A percentile compares a stretch with the other conserved stretches of the same genome.
Conservation (phyloP, 2,329 filamentous ascomycete genomes). For the Fusarium mundagurra region DNA sequence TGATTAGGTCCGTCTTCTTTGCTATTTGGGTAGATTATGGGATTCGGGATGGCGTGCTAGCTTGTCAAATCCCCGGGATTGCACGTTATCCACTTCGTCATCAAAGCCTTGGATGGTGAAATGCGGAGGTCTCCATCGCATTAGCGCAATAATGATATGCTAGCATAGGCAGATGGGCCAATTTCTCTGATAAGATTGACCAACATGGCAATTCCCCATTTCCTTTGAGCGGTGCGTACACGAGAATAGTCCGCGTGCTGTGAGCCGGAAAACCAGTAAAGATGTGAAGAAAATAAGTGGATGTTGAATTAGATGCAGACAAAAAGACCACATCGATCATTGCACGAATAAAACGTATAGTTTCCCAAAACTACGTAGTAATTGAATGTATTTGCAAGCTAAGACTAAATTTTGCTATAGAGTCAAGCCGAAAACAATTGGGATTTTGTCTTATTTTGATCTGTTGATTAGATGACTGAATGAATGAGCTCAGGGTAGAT, state of each 20-base stretch:
- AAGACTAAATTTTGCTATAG: rapidly evolving
- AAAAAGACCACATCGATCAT: no score
- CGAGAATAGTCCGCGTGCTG: no score
- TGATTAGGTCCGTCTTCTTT: neutral
- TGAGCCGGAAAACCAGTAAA: no score
- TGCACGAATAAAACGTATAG: rapidly evolving
- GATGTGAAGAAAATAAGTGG: no score
- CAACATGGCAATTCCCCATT: rapidly evolving
- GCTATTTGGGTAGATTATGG: neutral
- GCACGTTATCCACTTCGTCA: conserved; percentile 2
- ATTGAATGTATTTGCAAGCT: neutral
- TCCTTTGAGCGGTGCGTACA: no score
- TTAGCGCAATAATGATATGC: no score
- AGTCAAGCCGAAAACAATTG: neutral
- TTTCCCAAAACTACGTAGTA: rapidly evolving
- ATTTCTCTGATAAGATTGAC: neutral
- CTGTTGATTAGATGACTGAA: rapidly evolving
- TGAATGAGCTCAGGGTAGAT: neutral
- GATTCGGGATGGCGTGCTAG: conserved; percentile 6
- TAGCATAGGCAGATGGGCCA: rapidly evolving
- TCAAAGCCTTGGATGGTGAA: neutral
- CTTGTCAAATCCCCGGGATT: neutral
- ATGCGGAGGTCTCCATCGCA: neutral
- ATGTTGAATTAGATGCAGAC: no score
- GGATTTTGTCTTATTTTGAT: neutral